Percentiles rank a stretch among this genome's conserved stretches.
phyloP scores from a whole-genome alignment of 352 stramenopile species.

The Globisporangium nodosum region DNA sequence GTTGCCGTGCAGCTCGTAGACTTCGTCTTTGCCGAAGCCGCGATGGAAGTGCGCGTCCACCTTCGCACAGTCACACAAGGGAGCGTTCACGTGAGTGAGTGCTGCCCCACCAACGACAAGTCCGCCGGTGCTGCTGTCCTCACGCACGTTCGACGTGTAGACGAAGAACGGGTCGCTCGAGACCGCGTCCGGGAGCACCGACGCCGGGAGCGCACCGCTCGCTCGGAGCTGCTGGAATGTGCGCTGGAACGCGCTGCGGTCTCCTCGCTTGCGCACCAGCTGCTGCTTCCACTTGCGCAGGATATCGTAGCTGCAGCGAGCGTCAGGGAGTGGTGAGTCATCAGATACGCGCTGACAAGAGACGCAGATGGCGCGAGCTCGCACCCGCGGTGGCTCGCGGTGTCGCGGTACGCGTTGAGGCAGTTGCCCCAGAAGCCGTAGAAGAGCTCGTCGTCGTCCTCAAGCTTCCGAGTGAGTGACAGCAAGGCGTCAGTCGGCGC shows the following conservation, averaged over 20 bases:
- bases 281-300: slow-evolving; percentile 49
- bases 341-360: not conserved
- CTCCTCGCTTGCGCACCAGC: slow-evolving; percentile 10
- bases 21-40: slow-evolving; percentile 61
- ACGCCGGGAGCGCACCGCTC: slow-evolving; percentile 22
- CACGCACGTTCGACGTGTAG: slow-evolving; percentile 89
- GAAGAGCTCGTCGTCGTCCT: slow-evolving; percentile 79
- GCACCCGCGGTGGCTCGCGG: slow-evolving; percentile 71
- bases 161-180: slow-evolving; percentile 82
- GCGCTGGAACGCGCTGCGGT: slow-evolving; percentile 22
- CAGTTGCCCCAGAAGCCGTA: slow-evolving; percentile 91
- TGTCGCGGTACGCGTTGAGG: slow-evolving; percentile 81
- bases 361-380: slow-evolving; percentile 5
- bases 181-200: slow-evolving; percentile 21
- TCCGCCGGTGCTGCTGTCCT: not conserved
- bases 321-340: not conserved
- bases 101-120: not conserved
- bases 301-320: slow-evolving; percentile 41
- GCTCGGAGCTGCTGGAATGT: slow-evolving; percentile 34
- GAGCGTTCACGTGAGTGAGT: not conserved
- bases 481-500: not conserved
- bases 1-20: slow-evolving; percentile 88
- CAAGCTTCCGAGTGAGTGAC: slow-evolving; percentile 27
- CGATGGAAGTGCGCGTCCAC: slow-evolving; percentile 86
- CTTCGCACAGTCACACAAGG: slow-evolving; percentile 17